Percentiles rank a stretch among this genome's conserved stretches.
These are phyloP conservation scores for Euphrasia arctica DNA, from an alignment of 305 asterid species.

Conservation along the genomic window DNA sequence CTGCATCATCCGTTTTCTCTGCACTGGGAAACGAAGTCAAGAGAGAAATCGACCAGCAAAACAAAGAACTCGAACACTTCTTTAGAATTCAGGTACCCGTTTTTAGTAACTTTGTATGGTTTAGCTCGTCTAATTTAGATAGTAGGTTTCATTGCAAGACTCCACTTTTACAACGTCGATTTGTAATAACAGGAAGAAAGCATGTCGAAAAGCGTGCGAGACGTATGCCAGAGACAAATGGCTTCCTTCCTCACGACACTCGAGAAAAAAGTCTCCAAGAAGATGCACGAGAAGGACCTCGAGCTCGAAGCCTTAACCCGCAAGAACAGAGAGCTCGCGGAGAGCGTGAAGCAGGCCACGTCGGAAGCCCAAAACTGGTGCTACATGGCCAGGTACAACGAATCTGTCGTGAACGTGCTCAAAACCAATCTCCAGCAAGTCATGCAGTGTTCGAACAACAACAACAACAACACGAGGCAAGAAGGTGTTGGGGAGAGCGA, in stretches of 20 bases:
- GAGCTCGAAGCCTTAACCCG: constrained; percentile 57
- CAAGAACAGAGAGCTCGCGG: constrained; percentile 67
- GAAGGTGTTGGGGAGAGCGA: constrained; percentile 79
- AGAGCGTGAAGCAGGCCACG: constrained; percentile 62
- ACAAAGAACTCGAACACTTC: constrained; percentile 56
- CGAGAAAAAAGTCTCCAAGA: constrained; percentile 44
- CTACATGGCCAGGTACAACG: constrained; percentile 78
- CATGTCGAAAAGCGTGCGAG: constrained; percentile 55
- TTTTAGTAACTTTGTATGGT: neutral
- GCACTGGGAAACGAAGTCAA: constrained; percentile 48
- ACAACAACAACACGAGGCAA: constrained; percentile 35
- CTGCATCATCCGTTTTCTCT: constrained; percentile 41
- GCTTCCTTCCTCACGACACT: constrained; percentile 50
- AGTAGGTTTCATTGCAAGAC: too few species aligned
- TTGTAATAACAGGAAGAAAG: constrained; percentile 55
- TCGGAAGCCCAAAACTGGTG: constrained; percentile 83
- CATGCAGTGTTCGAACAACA: constrained; percentile 40
- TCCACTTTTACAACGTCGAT: neutral
- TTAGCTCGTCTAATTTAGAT: too few species aligned
- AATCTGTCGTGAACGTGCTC: constrained; percentile 59
- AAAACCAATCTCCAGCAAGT: constrained; percentile 67
- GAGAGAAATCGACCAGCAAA: constrained; percentile 61
- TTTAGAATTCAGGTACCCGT: constrained; percentile 65
- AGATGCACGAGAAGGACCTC: constrained; percentile 62
- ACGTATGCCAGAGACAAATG: constrained; percentile 64